Conservation (phyloP, 371 early-diverging fungal genomes). For the Chytridiales sp. region DNA sequence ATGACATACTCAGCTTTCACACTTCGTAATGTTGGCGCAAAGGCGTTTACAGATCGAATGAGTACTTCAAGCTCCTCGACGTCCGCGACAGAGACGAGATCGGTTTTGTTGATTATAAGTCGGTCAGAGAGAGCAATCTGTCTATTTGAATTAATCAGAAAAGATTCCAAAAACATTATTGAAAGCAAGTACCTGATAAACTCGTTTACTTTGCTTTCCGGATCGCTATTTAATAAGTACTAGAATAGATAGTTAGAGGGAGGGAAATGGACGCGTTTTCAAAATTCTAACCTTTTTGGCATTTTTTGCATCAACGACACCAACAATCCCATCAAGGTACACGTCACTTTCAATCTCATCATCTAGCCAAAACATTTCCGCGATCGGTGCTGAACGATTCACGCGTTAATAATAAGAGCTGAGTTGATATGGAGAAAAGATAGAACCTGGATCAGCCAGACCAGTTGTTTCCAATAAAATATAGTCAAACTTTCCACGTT, state of each 20-base stretch:
- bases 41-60: constrained; percentile 42
- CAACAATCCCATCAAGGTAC: constrained; percentile 88
- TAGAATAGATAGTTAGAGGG: constrained; percentile 20
- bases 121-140: constrained; percentile 96
- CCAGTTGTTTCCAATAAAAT: constrained; percentile 94
- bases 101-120: constrained; percentile 92
- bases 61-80: constrained; percentile 16
- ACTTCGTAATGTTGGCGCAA: constrained; percentile 32
- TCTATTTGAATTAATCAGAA: constrained; percentile 44
- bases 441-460: constrained; percentile 71
- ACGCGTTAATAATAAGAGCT: background rate
- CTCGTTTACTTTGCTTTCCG: constrained; percentile 65
- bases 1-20: constrained; percentile 30
- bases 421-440: background rate
- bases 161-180: too few relatives aligned
- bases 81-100: constrained; percentile 56
- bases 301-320: constrained; percentile 89
- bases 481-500: constrained; percentile 89
- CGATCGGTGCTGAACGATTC: constrained; percentile 67
- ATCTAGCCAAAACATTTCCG: constrained; percentile 95
- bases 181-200: constrained; percentile 56
- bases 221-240: constrained; percentile 55
- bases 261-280: background rate
- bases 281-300: constrained; percentile 47
- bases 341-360: constrained; percentile 86